phyloP scores from a whole-genome alignment of 768 basidiomycete genomes.

The Boletus bicolor region DNA sequence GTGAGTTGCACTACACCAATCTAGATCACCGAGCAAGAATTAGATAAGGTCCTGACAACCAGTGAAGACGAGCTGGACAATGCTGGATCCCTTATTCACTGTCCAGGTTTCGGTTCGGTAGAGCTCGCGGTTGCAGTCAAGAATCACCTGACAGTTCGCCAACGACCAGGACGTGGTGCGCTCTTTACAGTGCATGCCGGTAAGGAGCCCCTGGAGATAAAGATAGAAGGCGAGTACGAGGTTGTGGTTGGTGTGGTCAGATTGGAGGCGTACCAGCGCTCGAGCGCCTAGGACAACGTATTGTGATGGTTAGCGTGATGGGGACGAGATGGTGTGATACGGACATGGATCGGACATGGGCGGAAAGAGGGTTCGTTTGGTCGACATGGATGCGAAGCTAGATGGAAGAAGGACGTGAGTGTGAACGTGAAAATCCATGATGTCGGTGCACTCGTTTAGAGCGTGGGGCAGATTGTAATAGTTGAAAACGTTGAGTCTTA shows the following conservation, averaged over 20 bases:
- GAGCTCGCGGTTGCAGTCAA: no score
- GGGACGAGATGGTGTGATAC: slow-evolving; percentile 10
- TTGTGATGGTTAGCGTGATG: neutral
- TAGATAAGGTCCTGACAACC: no score
- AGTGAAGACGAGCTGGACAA: no score
- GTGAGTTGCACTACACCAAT: no score
- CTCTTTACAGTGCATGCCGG: no score
- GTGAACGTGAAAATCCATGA: slow-evolving; percentile 52
- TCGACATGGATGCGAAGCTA: slow-evolving; percentile 51
- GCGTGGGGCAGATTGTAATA: slow-evolving; percentile 52
- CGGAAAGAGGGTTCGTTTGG: slow-evolving; percentile 54
- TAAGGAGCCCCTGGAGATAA: slow-evolving; percentile 45
- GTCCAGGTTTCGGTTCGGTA: no score
- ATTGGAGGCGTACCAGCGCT: slow-evolving; percentile 63
- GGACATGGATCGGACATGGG: slow-evolving; percentile 56
- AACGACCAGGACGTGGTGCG: no score
- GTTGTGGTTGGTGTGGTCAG: slow-evolving; percentile 61
- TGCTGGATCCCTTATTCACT: no score
- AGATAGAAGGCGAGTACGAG: slow-evolving; percentile 73
- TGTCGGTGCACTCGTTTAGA: slow-evolving; percentile 77
- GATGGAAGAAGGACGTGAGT: neutral
- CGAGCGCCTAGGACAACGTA: slow-evolving; percentile 49
- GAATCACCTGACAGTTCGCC: no score
- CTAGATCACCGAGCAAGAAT: no score
- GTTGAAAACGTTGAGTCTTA: slow-evolving; percentile 43